phyloP scores from a whole-genome alignment of 345 rosid species.

The Cardamine resedifolia region DNA sequence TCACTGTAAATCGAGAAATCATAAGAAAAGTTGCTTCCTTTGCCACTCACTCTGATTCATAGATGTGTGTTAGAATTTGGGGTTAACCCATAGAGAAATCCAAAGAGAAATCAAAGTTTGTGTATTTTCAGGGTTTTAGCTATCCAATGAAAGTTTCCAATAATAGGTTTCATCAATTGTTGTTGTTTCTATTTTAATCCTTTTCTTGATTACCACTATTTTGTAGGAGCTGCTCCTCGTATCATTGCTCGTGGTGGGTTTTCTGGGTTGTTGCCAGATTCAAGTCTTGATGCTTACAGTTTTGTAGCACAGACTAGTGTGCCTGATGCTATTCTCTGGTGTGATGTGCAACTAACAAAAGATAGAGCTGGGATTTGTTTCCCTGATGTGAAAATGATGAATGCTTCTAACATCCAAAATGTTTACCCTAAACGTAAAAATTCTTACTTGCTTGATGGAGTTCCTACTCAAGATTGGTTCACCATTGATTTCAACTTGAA shows the following conservation, averaged over 20 bases:
- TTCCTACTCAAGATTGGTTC: constrained; percentile 56
- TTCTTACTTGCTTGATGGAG: constrained; percentile 60
- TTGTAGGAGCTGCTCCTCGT: constrained; percentile 67
- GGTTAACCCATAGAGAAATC: background rate
- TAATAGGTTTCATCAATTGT: background rate
- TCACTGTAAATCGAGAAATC: background rate
- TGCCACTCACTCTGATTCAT: constrained; percentile 2
- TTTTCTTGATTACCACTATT: constrained; percentile 9
- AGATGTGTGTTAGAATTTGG: background rate
- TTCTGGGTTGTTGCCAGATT: constrained; percentile 81
- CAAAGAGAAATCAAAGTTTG: background rate
- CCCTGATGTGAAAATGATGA: constrained; percentile 58
- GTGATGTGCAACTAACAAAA: constrained; percentile 90
- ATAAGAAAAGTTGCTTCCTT: constrained; percentile 8
- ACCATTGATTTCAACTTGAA: constrained; percentile 61
- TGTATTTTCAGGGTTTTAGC: background rate
- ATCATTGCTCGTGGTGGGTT: constrained; percentile 89
- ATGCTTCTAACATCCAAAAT: constrained; percentile 36
- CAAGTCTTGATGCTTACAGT: constrained; percentile 54
- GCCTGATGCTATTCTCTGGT: constrained; percentile 52
- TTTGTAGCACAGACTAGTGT: constrained; percentile 40
- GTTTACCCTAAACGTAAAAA: constrained; percentile 24
- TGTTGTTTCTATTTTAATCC: background rate
- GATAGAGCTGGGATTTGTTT: constrained; percentile 75
- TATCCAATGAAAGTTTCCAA: background rate